Evolutionary conservation across 202 grass and related monocot genomes (phyloP).

Genomic region (Cymbopogon flexuosus): DNA sequence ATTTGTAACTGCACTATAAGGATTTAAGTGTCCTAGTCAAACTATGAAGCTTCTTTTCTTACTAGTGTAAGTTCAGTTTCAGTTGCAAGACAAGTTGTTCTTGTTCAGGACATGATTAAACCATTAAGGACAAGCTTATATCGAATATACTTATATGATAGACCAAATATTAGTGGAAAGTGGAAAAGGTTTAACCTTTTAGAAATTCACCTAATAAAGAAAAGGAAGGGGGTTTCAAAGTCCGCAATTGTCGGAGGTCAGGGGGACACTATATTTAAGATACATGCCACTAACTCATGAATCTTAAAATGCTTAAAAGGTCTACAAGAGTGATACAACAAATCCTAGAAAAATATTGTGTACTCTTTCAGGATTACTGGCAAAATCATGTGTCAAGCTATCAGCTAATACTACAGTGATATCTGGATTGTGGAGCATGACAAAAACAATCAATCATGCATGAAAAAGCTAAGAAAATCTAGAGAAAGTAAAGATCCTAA

Average conservation of each 20-base stretch:
- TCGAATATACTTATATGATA: background rate
- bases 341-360: background rate
- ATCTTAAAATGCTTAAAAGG: background rate
- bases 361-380: background rate
- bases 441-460: conserved; percentile 13
- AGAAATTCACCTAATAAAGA: background rate
- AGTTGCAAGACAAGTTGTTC: background rate
- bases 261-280: background rate
- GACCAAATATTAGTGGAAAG: background rate
- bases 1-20: background rate
- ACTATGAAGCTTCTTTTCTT: conserved; percentile 6
- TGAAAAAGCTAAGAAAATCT: background rate
- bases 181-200: background rate
- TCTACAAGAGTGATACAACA: background rate
- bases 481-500: background rate
- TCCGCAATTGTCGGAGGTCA: background rate
- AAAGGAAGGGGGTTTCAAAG: background rate
- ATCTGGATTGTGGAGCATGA: background rate
- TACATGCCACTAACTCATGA: background rate
- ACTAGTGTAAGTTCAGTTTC: background rate
- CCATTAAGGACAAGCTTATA: background rate
- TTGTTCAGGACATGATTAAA: conserved; percentile 12
- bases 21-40: background rate
- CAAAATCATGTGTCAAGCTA: background rate
- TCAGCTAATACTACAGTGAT: background rate